Percentiles rank a stretch among this genome's conserved stretches.
phyloP scores from a whole-genome alignment of 805 yeast genomes.

The Saccharomycopsis capsularis region DNA sequence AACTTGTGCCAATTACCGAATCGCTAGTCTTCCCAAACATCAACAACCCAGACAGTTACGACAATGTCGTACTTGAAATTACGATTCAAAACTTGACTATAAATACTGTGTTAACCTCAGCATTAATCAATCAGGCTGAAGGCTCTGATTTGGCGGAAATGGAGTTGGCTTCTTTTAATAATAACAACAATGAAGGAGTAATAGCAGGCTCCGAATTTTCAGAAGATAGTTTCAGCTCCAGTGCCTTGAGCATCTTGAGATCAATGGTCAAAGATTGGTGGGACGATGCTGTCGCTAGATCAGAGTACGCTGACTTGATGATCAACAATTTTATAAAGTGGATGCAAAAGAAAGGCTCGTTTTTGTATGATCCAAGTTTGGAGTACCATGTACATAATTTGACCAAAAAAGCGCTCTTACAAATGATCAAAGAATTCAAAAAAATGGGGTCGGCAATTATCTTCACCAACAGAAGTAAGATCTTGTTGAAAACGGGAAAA shows the following conservation, averaged over 20 bases:
- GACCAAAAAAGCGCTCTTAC: constrained; percentile 74
- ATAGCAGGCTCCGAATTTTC: constrained; percentile 41
- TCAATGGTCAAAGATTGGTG: constrained; percentile 83
- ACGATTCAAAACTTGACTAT: constrained; percentile 73
- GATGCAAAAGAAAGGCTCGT: constrained; percentile 74
- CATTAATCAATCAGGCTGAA: constrained; percentile 80
- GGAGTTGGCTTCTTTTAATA: constrained; percentile 22
- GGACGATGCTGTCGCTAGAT: constrained; percentile 70
- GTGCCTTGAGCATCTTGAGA: constrained; percentile 66
- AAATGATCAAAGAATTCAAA: constrained; percentile 52
- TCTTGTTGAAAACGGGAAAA: constrained; percentile 69
- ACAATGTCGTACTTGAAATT: constrained; percentile 71
- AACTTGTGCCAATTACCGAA: constrained; percentile 36
- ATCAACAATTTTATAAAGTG: constrained; percentile 54
- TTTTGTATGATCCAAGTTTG: constrained; percentile 67
- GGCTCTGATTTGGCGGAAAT: constrained; percentile 67
- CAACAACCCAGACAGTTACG: constrained; percentile 73
- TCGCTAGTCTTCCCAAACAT: constrained; percentile 64
- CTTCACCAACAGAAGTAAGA: constrained; percentile 70
- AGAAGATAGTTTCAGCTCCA: constrained; percentile 74
- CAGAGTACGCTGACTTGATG: constrained; percentile 41
- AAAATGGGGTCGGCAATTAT: constrained; percentile 73
- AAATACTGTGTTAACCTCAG: constrained; percentile 79
- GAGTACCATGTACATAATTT: constrained; percentile 85
- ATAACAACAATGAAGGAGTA: constrained; percentile 25